Conservation (phyloP, 2,329 filamentous ascomycete species). For the Paracamarosporium sp. region DNA sequence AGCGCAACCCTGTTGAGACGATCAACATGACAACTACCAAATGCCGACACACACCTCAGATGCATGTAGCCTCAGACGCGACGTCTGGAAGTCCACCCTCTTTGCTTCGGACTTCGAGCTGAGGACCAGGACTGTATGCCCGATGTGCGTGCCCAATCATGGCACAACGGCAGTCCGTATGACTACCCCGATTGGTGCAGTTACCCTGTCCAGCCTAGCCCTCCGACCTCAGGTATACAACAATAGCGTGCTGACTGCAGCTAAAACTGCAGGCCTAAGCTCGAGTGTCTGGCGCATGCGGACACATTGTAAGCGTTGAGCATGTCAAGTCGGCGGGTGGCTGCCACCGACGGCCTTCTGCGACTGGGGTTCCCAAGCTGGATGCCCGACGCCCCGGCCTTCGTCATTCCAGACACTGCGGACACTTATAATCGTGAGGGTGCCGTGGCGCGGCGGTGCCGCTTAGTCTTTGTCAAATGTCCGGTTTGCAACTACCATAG, state of each 20-base stretch:
- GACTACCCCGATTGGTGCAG: slow-evolving; percentile 29
- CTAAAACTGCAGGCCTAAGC: slow-evolving; percentile 15
- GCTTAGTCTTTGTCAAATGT: slow-evolving; percentile 21
- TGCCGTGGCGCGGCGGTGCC: slow-evolving; percentile 14
- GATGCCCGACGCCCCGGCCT: slow-evolving; percentile 24
- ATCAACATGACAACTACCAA: not conserved
- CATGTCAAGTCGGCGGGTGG: slow-evolving; percentile 1
- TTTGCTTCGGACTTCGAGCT: slow-evolving; percentile 36
- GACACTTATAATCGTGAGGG: slow-evolving; percentile 19
- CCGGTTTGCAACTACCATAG: slow-evolving; percentile 10
- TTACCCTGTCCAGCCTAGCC: slow-evolving; percentile 17
- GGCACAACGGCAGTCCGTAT: slow-evolving; percentile 17
- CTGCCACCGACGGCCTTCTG: slow-evolving; percentile 10
- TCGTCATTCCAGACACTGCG: slow-evolving; percentile 14
- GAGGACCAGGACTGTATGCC: slow-evolving; percentile 23
- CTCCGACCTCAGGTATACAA: slow-evolving; percentile 22
- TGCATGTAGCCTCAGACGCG: not conserved
- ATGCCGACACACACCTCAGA: not conserved
- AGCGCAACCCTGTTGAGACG: slow-evolving; percentile 2
- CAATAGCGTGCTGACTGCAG: slow-evolving; percentile 33
- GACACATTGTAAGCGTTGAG: slow-evolving; percentile 4
- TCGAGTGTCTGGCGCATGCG: slow-evolving; percentile 22
- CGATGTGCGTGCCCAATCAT: slow-evolving; percentile 25
- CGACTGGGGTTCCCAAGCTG: slow-evolving; percentile 21
- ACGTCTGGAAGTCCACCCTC: not conserved